Conservation (phyloP, 192 early-diverging fungal species). For the Coemansia sp. region DNA sequence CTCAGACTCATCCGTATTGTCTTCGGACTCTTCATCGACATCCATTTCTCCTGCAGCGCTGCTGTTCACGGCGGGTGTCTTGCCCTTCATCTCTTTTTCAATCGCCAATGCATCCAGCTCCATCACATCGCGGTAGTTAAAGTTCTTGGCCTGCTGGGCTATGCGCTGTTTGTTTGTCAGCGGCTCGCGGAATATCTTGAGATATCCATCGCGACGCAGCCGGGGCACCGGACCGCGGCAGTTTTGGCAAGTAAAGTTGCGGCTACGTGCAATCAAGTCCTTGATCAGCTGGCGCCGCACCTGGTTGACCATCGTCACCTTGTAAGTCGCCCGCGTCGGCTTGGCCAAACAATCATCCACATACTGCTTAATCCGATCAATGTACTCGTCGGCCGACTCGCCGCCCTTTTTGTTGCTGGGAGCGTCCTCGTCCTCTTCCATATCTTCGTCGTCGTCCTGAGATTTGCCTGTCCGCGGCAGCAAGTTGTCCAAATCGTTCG, state of each 20-base stretch:
- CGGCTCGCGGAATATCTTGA: constrained; percentile 82
- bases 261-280: constrained; percentile 37
- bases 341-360: constrained; percentile 49
- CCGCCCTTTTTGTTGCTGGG: constrained; percentile 10
- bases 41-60: constrained; percentile 17
- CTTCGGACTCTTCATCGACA: constrained; percentile 37
- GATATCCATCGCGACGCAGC: constrained; percentile 76
- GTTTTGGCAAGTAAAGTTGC: constrained; percentile 61
- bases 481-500: constrained; percentile 75
- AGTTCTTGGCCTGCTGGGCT: constrained; percentile 59
- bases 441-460: constrained; percentile 38
- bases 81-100: constrained; percentile 20
- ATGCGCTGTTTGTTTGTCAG: constrained; percentile 65
- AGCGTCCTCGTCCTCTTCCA: constrained; percentile 15
- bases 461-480: constrained; percentile 51
- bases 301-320: constrained; percentile 52
- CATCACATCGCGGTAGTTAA: constrained; percentile 51
- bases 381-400: constrained; percentile 58
- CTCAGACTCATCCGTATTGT: constrained; percentile 45
- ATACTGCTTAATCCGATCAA: constrained; percentile 62
- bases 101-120: constrained; percentile 21
- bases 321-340: constrained; percentile 30
- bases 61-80: background rate
- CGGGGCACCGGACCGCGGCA: constrained; percentile 65
- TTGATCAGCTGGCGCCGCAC: constrained; percentile 44